Base-by-base conservation (phyloP, 1,284 basidiomycete genomes). In the Rhizopogon parksii region DNA sequence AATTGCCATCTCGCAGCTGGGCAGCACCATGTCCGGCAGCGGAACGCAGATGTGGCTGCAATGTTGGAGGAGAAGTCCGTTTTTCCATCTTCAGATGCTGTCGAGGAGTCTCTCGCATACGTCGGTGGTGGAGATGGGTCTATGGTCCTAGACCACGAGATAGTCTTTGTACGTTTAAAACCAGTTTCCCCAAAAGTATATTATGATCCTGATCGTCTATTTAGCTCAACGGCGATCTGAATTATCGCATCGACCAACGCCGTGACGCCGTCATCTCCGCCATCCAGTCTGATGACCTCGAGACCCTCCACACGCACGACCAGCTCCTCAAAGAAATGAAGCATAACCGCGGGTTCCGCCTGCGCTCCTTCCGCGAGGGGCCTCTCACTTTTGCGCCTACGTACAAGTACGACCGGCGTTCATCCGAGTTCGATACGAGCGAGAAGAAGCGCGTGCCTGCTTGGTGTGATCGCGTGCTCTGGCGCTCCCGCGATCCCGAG, bases 1-100 rank as follows among this genome's bases (percentile, higher is more conserved):
- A 99, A 99, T 69, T 92, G 91, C 58, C 95, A 99, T 73, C 76
- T 99, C 47, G 95, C 95, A 4, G 95, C 95, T 2, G 95, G 95
- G 1, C 94, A 96, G 64, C 78, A 80, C 55, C 85, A 90, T 43
- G 80, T 90, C 25, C 79, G 88, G 7, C 78, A 88, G 56, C 77
- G 95, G 5, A 97, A 96, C 61, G 83, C 84, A 0, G 94, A 98
- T 66, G 73, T 94, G 3, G 85, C 85, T 0, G 87, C 84, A 1
- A 88, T 95, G 52, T 69, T 96, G 52, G 94, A 96, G 60, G 85
- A 90, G 59, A 84, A 85, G 54, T 69, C 77, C 2, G 74, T 92
- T 2, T 86, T 94, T 53, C 79, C 86, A 0, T 67, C 72, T 5
- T 57, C 64, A 5, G 61, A 67, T 9, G 60, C 71, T 12, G 62